Evolutionary conservation across 2,329 filamentous ascomycete species (phyloP).

Genomic region (Orbilia oligospora): DNA sequence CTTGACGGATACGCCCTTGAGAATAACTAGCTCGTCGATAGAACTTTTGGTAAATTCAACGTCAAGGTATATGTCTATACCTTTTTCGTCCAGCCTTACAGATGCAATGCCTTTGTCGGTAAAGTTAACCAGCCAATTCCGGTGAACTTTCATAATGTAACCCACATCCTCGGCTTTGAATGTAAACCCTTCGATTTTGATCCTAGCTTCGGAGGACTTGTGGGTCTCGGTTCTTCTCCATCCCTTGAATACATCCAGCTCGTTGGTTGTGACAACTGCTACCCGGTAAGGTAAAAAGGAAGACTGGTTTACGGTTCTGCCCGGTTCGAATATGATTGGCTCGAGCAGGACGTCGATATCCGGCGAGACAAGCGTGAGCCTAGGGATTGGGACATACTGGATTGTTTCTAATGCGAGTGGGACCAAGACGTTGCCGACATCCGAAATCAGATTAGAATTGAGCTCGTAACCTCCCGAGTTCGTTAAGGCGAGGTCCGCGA

Average conservation of each 20-base stretch:
- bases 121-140: conserved; percentile 80
- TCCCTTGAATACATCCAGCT: conserved; percentile 86
- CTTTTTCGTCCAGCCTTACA: conserved; percentile 86
- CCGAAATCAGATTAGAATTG: conserved; percentile 80
- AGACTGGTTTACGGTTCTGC: conserved; percentile 83
- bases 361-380: conserved; percentile 87
- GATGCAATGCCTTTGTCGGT: conserved; percentile 87
- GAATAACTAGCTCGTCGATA: conserved; percentile 83
- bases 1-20: conserved; percentile 81
- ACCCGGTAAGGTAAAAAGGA: conserved; percentile 91
- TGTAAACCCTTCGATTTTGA: conserved; percentile 86
- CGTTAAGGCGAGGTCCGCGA: conserved; percentile 80
- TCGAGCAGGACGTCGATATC: conserved; percentile 88
- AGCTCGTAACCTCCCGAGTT: conserved; percentile 71
- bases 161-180: conserved; percentile 88
- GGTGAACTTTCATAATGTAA: conserved; percentile 83
- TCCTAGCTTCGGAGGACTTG: conserved; percentile 80
- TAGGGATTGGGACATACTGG: conserved; percentile 90
- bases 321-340: conserved; percentile 90
- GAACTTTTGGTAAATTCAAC: conserved; percentile 84
- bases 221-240: conserved; percentile 77
- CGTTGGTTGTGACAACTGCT: conserved; percentile 85
- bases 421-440: conserved; percentile 83
- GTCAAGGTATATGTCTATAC: conserved; percentile 87
- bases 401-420: conserved; percentile 82